Base-by-base conservation (phyloP, 768 basidiomycete genomes). In the Tricholoma saponaceum region DNA sequence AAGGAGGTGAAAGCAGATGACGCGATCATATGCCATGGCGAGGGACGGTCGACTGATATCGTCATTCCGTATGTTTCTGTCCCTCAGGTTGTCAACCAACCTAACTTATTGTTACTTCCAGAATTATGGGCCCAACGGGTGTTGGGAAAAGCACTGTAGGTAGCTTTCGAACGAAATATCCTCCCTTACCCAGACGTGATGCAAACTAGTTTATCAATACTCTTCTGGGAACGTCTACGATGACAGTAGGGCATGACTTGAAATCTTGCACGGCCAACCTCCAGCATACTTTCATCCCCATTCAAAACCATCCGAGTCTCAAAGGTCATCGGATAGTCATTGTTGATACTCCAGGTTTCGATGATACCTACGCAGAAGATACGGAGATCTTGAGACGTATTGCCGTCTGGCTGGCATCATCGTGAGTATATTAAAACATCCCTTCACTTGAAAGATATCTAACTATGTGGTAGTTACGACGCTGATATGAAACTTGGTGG, bases 401-500 rank as follows among this genome's bases (percentile, higher is more conserved):
- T 54, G 59, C 58, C 28, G 23, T 49, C 20, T 60, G 60, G 58
- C 18, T 60, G 20, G 51, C 55, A 5, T 46, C 51, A 9, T 52
- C 60, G 66, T 65, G 57, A 52, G 60, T 49, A 22, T 4, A n/a
- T 22, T 4, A 20, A 2, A 33, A 33, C 23, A 46, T 39, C 18
- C 18, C 14, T 16, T 46, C 14, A 6, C 37, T 23, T 9, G 3
- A 9, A 51, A n/a, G n/a, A n/a, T n/a, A n/a, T n/a, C n/a, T n/a
- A n/a, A 28, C 13, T 51, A n/a, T 16, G 9, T 51, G 16, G 9
- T 25, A 69, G 66, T n/a, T 67, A 69, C 37, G 14, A 58, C 14
- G 22, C 47, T 6, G 51, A 52, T 18, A 58, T 69, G 54, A 58
- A 59, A 52, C 69, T 77, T 23, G 67, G 69, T 2, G 76, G 76